Evolutionary conservation across 306 rosid genomes (phyloP).

Genomic region (Cucurbita ficifolia): DNA sequence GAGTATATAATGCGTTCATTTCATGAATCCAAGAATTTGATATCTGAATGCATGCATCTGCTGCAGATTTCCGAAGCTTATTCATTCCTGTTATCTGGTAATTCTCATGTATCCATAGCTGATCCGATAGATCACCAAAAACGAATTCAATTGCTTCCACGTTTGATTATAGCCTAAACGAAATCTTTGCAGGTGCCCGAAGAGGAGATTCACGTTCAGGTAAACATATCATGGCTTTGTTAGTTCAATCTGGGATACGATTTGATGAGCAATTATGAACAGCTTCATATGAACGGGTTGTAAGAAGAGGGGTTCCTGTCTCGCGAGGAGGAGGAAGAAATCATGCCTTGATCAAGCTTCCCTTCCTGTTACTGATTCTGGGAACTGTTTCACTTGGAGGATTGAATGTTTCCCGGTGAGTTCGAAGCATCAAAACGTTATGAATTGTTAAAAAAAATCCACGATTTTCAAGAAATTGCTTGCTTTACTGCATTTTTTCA

Average conservation of each 20-base stretch:
- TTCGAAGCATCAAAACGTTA: not conserved
- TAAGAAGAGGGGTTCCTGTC: slow-evolving; percentile 58
- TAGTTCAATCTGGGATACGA: not conserved
- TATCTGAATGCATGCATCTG: slow-evolving; percentile 8
- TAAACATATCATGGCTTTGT: not conserved
- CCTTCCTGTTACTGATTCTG: slow-evolving; percentile 39
- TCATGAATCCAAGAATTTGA: too few species aligned
- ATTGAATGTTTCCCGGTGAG: slow-evolving; percentile 42
- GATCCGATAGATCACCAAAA: not conserved
- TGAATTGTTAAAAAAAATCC: not conserved
- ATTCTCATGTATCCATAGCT: slow-evolving; percentile 3
- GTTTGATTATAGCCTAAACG: too few species aligned
- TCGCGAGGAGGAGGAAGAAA: slow-evolving; percentile 39
- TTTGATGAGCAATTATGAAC: slow-evolving; percentile 4
- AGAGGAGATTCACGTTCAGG: slow-evolving; percentile 31
- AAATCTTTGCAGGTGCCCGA: slow-evolving; percentile 27
- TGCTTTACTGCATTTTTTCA: slow-evolving; percentile 7
- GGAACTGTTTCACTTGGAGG: slow-evolving; percentile 69
- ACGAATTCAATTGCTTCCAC: too few species aligned
- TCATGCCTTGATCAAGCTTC: slow-evolving; percentile 37
- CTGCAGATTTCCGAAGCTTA: slow-evolving; percentile 75
- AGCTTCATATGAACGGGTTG: slow-evolving; percentile 38
- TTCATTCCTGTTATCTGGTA: slow-evolving; percentile 44
- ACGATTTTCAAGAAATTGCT: not conserved
- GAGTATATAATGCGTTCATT: too few species aligned